A percentile compares a stretch with the other conserved stretches of the same genome.
Evolutionary conservation across 805 yeast genomes (phyloP).

Genomic region (Ogataea nitratoaversa): DNA sequence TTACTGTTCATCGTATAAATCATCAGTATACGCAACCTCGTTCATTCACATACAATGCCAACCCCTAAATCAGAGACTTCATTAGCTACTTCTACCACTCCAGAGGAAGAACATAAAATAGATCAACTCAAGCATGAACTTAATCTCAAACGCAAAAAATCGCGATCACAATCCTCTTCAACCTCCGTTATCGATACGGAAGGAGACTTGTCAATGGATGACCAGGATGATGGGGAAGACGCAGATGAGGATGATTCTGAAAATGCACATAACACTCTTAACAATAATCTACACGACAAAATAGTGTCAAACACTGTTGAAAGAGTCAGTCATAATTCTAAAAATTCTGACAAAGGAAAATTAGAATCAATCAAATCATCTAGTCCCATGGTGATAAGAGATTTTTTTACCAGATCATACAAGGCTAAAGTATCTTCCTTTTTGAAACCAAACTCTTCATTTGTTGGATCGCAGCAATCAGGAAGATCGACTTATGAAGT

Average conservation of each 20-base stretch:
- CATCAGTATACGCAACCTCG: too few species aligned
- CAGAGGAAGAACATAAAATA: slow-evolving; percentile 5
- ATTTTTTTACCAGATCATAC: slow-evolving; percentile 17
- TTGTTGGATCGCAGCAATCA: slow-evolving; percentile 67
- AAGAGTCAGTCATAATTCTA: neutral
- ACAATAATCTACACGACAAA: too few species aligned
- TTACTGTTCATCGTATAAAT: too few species aligned
- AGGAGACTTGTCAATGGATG: neutral
- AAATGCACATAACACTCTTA: too few species aligned
- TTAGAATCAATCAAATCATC: neutral
- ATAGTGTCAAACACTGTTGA: too few species aligned
- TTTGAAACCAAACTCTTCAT: slow-evolving; percentile 58
- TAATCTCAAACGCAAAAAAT: slow-evolving; percentile 5
- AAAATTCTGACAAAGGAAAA: neutral
- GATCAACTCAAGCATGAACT: slow-evolving; percentile 10
- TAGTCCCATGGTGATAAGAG: slow-evolving; percentile 7
- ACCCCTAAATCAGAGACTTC: slow-evolving; percentile 4
- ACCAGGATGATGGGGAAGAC: neutral
- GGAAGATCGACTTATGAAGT: slow-evolving; percentile 64
- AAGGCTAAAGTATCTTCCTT: slow-evolving; percentile 32
- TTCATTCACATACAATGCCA: too few species aligned
- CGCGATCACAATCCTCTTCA: neutral
- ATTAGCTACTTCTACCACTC: neutral
- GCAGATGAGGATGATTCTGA: neutral
- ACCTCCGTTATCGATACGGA: neutral